These are phyloP conservation scores for Fusarium annulatum DNA, from an alignment of 2,329 filamentous ascomycete species.

Conservation along the genomic window DNA sequence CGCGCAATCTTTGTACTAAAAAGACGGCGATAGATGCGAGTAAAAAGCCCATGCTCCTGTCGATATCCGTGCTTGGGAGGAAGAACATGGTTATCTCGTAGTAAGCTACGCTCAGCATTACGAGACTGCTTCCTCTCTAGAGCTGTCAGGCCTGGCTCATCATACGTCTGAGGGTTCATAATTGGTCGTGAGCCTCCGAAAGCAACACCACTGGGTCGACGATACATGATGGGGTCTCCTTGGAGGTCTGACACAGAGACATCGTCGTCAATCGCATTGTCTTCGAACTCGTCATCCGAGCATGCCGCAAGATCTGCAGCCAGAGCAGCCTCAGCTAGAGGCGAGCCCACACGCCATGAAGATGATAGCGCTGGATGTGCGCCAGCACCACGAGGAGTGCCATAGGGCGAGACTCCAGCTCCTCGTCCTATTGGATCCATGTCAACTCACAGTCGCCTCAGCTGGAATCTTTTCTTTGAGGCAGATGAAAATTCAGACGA, in stretches of 20 bases:
- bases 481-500: conserved; percentile 10
- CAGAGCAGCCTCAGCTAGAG: conserved; percentile 73
- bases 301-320: conserved; percentile 75
- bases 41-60: conserved; percentile 49
- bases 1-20: conserved; percentile 67
- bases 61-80: conserved; percentile 65
- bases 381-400: conserved; percentile 35
- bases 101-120: conserved; percentile 68
- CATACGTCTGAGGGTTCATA: conserved; percentile 67
- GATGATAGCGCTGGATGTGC: conserved; percentile 47
- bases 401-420: conserved; percentile 36
- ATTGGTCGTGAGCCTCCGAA: conserved; percentile 77
- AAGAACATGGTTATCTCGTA: conserved; percentile 73
- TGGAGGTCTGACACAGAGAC: conserved; percentile 52
- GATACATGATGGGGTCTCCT: conserved; percentile 69
- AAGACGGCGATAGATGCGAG: conserved; percentile 57
- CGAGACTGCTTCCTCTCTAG: conserved; percentile 67
- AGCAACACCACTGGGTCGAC: conserved; percentile 80
- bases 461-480: conserved; percentile 6
- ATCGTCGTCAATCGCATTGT: conserved; percentile 47
- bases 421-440: conserved; percentile 38
- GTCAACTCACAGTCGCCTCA: conserved; percentile 4
- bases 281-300: conserved; percentile 63
- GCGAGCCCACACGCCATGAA: conserved; percentile 71
- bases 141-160: conserved; percentile 62